These are phyloP conservation scores for Tetracladium setigerum DNA, from an alignment of 495 filamentous ascomycete species.

Conservation along the genomic window DNA sequence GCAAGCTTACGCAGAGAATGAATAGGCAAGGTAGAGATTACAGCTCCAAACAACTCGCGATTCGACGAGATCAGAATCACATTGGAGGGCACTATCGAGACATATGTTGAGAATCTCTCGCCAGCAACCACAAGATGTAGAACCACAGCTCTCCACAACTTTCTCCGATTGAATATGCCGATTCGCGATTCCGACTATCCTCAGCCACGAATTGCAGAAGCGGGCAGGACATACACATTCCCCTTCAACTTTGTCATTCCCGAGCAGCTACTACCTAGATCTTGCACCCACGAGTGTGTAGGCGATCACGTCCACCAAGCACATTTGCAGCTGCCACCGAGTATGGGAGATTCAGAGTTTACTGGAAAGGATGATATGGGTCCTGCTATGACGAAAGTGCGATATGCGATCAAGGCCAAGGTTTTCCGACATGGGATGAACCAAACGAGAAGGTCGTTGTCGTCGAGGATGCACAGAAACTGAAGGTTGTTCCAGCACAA, in stretches of 20 bases:
- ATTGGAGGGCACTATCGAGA: conserved; percentile 57
- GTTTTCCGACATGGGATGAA: conserved; percentile 22
- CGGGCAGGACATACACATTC: conserved; percentile 59
- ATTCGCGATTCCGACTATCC: conserved; percentile 63
- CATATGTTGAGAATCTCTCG: conserved; percentile 25
- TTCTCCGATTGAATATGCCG: conserved; percentile 79
- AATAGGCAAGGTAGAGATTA: conserved; percentile 47
- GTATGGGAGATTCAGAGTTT: conserved; percentile 56
- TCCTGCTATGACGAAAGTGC: conserved; percentile 71
- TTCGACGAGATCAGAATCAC: conserved; percentile 80
- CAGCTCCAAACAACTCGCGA: conserved; percentile 52
- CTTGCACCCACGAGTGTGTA: conserved; percentile 49
- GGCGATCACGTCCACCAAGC: conserved; percentile 56
- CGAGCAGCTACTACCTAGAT: conserved; percentile 45
- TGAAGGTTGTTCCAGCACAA: conserved; percentile 70
- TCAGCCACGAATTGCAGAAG: conserved; percentile 56
- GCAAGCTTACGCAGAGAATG: background rate
- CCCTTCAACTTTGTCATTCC: conserved; percentile 90
- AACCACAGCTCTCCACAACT: conserved; percentile 44
- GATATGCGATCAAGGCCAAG: conserved; percentile 63
- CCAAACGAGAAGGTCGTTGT: conserved; percentile 34
- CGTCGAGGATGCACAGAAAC: conserved; percentile 36
- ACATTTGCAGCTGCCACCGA: conserved; percentile 76
- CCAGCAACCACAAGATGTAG: conserved; percentile 34
- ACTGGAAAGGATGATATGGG: conserved; percentile 66